A percentile compares a stretch with the other conserved stretches of the same genome.
These are phyloP conservation scores for Striga asiatica DNA, from an alignment of 257 asterid species.

Conservation along the genomic window DNA sequence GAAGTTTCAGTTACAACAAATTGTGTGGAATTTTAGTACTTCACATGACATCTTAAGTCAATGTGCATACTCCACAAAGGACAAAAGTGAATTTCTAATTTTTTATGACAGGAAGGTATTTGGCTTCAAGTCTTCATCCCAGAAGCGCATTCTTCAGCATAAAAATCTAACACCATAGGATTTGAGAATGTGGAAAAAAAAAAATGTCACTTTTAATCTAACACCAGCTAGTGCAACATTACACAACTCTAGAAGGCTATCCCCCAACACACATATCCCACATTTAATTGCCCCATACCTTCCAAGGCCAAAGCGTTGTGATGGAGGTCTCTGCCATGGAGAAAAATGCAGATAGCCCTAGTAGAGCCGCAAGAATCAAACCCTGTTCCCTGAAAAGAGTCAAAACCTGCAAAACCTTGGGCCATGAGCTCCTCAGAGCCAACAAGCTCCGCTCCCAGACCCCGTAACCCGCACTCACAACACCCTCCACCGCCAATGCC, in stretches of 20 bases:
- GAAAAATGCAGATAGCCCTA: slow-evolving; percentile 93
- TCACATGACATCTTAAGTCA: not conserved
- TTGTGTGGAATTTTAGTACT: not conserved
- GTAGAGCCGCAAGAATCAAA: slow-evolving; percentile 62
- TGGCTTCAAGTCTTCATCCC: not conserved
- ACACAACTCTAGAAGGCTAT: slow-evolving; percentile 2
- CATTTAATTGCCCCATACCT: slow-evolving; percentile 35
- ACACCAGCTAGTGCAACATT: slow-evolving; percentile 8
- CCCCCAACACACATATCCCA: not conserved
- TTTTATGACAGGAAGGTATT: not conserved
- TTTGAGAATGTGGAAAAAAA: not conserved
- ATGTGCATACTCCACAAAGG: slow-evolving; percentile 6
- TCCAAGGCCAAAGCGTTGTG: slow-evolving; percentile 99
- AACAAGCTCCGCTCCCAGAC: slow-evolving; percentile 50
- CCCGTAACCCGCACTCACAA: slow-evolving; percentile 37
- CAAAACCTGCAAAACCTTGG: slow-evolving; percentile 67
- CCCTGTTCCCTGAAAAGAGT: slow-evolving; percentile 83
- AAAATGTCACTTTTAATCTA: not conserved
- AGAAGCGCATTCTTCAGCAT: not conserved
- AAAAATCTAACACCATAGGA: not conserved
- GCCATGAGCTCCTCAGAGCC: slow-evolving; percentile 68
- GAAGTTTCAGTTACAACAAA: not conserved
- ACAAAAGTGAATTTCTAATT: not conserved
- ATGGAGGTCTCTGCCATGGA: slow-evolving; percentile 99
- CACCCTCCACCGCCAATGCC: slow-evolving; percentile 55